Conservation (phyloP, 2,329 filamentous ascomycete species). For the Madurella fahalii region DNA sequence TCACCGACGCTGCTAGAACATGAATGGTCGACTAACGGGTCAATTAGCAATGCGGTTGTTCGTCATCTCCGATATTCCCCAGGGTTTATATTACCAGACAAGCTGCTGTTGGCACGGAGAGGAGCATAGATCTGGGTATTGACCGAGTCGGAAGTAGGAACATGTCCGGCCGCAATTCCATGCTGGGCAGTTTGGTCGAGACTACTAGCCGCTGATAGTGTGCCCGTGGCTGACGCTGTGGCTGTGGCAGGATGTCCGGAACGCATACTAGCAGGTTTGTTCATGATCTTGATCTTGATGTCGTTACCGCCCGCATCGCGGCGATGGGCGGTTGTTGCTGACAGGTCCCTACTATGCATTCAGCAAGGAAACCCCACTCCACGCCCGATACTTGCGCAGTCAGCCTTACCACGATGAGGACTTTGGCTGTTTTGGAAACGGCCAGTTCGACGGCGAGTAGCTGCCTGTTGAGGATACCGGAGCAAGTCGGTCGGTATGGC, state of each 20-base stretch:
- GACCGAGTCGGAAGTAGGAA: constrained; percentile 1
- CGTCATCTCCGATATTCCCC: not conserved
- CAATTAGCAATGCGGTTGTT: not conserved
- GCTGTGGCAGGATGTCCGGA: not conserved
- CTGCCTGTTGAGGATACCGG: not conserved
- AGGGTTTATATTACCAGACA: not conserved
- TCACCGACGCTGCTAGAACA: not conserved
- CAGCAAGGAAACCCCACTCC: not conserved
- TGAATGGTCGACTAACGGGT: not conserved
- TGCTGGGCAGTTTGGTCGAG: not conserved
- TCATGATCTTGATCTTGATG: not conserved
- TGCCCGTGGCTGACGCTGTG: not conserved
- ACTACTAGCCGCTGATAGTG: not conserved
- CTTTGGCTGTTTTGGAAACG: constrained; percentile 10
- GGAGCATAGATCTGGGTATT: constrained; percentile 10
- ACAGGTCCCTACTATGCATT: not conserved
- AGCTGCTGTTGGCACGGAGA: not conserved
- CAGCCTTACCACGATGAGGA: constrained; percentile 6
- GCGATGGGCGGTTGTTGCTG: not conserved
- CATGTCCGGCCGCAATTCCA: not conserved
- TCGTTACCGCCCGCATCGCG: not conserved
- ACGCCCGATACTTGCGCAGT: not conserved
- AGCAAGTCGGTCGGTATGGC: not conserved
- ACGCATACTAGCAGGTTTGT: not conserved
- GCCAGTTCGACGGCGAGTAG: constrained; percentile 17